Evolutionary conservation across 768 basidiomycete genomes (phyloP), one percentile per base, ranked within the genome.

Genomic region (Mycena olivaceomarginata): DNA sequence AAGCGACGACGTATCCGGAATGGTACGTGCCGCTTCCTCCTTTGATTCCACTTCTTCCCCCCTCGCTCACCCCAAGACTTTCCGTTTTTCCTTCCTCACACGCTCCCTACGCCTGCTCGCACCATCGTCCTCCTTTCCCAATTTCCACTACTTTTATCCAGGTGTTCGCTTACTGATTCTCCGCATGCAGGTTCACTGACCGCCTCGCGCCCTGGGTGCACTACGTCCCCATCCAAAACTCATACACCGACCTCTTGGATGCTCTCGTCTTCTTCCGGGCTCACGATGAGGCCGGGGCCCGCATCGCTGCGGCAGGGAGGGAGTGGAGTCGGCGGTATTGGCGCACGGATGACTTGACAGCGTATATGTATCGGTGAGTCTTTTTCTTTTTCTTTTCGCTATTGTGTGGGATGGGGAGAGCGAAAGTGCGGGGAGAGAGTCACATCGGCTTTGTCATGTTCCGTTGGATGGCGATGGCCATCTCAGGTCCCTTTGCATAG

Each of bases 261-360:
- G 85, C 91, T 2, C 89, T 95, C 45, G 85, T 91, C 1, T 96
- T 97, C 87, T 96, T 96, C 83, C 90, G 91, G 0, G 91, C 87
- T 0, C 93, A 95, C 75, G 93, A 94, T 43, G 90, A 85, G 6
- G 81, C 93, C 57, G 94, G 91, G 2, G 81, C 82, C 59, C 89
- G 87, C 70, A 94, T 95, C 48, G 94, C 93, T 0, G 70, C 82
- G 2, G 87, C 89, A 0, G 93, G 94, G 0, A 85, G 88, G 45
- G 84, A 87, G 40, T 94, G 93, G 93, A 92, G 91, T 72, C 80
- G 85, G 72, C 82, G 72, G 4, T 92, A 88, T 82, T 94, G 93
- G 93, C 86, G 93, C 60, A 86, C 83, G 75, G 91, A 93, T 78
- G 93, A 94, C 80, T 81, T 93, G 84, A 86, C 86, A 7, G 91